These are phyloP conservation scores for Trichoderma koningii DNA, from an alignment of 2,329 filamentous ascomycete species.

Conservation along the genomic window DNA sequence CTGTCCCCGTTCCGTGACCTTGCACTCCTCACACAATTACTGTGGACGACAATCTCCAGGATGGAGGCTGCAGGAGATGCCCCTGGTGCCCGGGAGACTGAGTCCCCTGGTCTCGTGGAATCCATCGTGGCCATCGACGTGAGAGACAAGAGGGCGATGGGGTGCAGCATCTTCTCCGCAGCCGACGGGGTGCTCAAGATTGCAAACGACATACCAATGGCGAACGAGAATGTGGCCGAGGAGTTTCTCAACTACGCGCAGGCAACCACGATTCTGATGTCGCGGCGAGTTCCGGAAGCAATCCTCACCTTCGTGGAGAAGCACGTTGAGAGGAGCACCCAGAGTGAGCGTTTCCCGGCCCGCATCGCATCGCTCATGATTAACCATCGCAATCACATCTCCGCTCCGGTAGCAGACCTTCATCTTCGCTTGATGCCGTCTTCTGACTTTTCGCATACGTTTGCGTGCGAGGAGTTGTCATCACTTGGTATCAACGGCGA, in stretches of 20 bases:
- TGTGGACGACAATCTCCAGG: background rate
- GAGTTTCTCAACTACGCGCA: constrained; percentile 57
- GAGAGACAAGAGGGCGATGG: constrained; percentile 68
- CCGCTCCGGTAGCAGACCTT: constrained; percentile 23
- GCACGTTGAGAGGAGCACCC: constrained; percentile 19
- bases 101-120: background rate
- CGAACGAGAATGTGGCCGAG: constrained; percentile 69
- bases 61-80: constrained; percentile 1
- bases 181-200: constrained; percentile 70
- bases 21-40: background rate
- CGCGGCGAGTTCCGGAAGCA: constrained; percentile 48
- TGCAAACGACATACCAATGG: constrained; percentile 73
- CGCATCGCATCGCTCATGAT: constrained; percentile 13
- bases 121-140: constrained; percentile 77
- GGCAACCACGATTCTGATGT: constrained; percentile 58
- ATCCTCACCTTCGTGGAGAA: constrained; percentile 41
- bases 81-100: background rate
- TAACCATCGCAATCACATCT: background rate
- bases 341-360: background rate
- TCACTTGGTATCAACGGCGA: background rate
- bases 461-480: constrained; percentile 64
- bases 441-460: constrained; percentile 70
- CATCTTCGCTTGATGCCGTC: constrained; percentile 68
- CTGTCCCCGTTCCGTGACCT: background rate
- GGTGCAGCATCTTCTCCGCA: constrained; percentile 81